Percentiles rank a stretch among this genome's conserved stretches.
These are phyloP conservation scores for Xanthoparmelia taractica DNA, from an alignment of 495 filamentous ascomycete genomes.

Conservation along the genomic window DNA sequence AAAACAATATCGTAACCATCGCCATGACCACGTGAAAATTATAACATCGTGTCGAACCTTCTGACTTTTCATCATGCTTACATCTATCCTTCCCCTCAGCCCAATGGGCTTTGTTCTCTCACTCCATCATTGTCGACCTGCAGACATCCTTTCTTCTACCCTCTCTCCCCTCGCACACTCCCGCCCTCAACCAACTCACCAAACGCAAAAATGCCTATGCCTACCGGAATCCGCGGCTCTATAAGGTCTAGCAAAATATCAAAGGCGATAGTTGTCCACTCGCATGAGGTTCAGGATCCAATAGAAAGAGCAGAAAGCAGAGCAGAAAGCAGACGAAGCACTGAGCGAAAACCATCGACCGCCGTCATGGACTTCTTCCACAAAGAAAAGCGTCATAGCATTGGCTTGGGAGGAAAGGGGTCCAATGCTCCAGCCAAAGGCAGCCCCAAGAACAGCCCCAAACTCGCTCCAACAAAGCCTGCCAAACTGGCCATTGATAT, in stretches of 20 bases:
- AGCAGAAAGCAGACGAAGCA: slow-evolving; percentile 5
- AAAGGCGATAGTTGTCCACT: slow-evolving; percentile 28
- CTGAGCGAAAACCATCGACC: slow-evolving; percentile 10
- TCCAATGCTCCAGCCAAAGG: slow-evolving; percentile 10
- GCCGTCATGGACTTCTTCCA: slow-evolving; percentile 21
- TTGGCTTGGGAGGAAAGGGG: slow-evolving; percentile 10
- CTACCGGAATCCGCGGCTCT: slow-evolving; percentile 18
- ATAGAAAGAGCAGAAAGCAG: background rate
- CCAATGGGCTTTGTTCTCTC: background rate
- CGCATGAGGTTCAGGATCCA: slow-evolving; percentile 33
- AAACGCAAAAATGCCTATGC: slow-evolving; percentile 15
- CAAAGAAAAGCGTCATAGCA: slow-evolving; percentile 20
- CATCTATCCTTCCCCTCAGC: background rate
- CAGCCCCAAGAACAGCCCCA: slow-evolving; percentile 24
- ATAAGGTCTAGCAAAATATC: slow-evolving; percentile 12
- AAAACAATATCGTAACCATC: slow-evolving; percentile 28
- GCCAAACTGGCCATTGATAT: slow-evolving; percentile 68
- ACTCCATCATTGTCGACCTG: background rate
- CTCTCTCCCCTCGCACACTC: slow-evolving; percentile 1
- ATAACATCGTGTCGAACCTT: background rate
- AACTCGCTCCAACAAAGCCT: slow-evolving; percentile 28
- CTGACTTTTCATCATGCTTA: slow-evolving; percentile 8
- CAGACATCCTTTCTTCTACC: background rate
- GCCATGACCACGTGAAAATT: slow-evolving; percentile 30
- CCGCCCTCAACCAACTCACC: slow-evolving; percentile 6